phyloP scores from a whole-genome alignment of 495 filamentous ascomycete species.

The Annulohypoxylon moriforme region DNA sequence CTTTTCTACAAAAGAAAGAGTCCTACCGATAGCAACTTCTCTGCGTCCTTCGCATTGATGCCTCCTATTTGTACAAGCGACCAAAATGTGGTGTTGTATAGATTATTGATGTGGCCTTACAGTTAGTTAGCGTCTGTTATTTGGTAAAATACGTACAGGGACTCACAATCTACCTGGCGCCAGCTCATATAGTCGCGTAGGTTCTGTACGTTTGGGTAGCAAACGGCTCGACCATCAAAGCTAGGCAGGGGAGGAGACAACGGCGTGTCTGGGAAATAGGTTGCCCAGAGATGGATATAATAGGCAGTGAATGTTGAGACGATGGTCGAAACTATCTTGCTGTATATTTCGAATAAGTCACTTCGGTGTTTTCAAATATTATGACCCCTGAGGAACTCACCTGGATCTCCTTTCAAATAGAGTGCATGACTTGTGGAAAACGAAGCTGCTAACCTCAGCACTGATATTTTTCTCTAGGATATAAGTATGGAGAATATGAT shows the following conservation, averaged over 20 bases:
- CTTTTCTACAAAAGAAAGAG: not conserved
- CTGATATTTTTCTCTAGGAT: not conserved
- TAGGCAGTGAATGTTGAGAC: constrained; percentile 94
- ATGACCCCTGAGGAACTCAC: constrained; percentile 60
- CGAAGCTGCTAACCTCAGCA: constrained; percentile 69
- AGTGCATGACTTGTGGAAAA: constrained; percentile 80
- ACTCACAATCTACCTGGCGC: constrained; percentile 94
- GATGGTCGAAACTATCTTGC: constrained; percentile 90
- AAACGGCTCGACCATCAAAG: constrained; percentile 92
- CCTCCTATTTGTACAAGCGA: constrained; percentile 80
- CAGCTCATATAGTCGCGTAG: constrained; percentile 95
- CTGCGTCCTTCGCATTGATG: constrained; percentile 79
- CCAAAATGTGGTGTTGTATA: constrained; percentile 99
- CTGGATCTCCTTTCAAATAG: constrained; percentile 89
- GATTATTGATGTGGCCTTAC: constrained; percentile 93
- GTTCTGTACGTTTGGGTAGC: constrained; percentile 82
- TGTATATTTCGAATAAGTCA: constrained; percentile 48
- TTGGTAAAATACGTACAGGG: not conserved
- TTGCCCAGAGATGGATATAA: constrained; percentile 84
- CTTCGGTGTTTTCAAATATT: not conserved
- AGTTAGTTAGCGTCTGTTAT: constrained; percentile 5
- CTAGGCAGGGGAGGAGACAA: constrained; percentile 81
- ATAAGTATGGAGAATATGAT: not conserved
- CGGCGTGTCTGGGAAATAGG: constrained; percentile 74
- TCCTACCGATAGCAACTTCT: constrained; percentile 76